Conservation (phyloP, 768 basidiomycete species). For the Hortiboletus campestris region DNA sequence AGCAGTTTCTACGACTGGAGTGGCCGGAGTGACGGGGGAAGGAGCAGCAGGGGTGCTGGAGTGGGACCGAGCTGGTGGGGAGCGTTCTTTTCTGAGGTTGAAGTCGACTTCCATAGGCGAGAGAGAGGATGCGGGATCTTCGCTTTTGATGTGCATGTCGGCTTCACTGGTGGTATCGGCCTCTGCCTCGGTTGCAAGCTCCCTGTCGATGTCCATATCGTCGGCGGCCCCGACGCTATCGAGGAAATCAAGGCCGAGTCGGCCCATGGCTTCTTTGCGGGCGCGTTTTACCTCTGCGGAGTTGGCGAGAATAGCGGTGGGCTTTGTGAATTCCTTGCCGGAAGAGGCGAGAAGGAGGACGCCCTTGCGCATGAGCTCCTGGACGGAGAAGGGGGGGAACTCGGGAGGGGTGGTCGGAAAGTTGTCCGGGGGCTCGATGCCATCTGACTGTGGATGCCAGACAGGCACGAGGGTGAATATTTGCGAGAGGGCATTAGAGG, state of each 20-base stretch:
- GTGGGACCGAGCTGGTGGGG: conserved; percentile 41
- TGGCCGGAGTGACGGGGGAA: conserved; percentile 45
- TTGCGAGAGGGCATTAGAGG: conserved; percentile 83
- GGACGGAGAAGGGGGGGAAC: conserved; percentile 75
- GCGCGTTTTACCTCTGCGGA: conserved; percentile 82
- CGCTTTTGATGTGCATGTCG: conserved; percentile 39
- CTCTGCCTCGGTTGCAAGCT: conserved; percentile 61
- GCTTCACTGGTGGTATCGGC: conserved; percentile 44
- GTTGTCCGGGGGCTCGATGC: conserved; percentile 25
- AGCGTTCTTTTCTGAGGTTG: conserved; percentile 39
- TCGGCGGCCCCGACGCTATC: conserved; percentile 68
- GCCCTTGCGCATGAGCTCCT: conserved; percentile 71
- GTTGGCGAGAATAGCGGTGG: conserved; percentile 66
- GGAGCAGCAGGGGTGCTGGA: conserved; percentile 46
- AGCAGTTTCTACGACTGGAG: conserved; percentile 36
- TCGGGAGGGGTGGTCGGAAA: conserved; percentile 42
- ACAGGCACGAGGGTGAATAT: conserved; percentile 82
- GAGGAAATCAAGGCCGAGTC: conserved; percentile 84
- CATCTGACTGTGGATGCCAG: conserved; percentile 51
- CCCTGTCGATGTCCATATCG: conserved; percentile 84
- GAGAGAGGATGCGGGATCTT: conserved; percentile 33
- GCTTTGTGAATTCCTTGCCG: conserved; percentile 86
- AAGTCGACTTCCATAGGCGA: conserved; percentile 48
- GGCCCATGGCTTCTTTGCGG: conserved; percentile 83
- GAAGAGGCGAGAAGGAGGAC: conserved; percentile 86